These are phyloP conservation scores for Pterocarpus macrocarpus DNA, from an alignment of 306 rosid genomes.

Conservation along the genomic window DNA sequence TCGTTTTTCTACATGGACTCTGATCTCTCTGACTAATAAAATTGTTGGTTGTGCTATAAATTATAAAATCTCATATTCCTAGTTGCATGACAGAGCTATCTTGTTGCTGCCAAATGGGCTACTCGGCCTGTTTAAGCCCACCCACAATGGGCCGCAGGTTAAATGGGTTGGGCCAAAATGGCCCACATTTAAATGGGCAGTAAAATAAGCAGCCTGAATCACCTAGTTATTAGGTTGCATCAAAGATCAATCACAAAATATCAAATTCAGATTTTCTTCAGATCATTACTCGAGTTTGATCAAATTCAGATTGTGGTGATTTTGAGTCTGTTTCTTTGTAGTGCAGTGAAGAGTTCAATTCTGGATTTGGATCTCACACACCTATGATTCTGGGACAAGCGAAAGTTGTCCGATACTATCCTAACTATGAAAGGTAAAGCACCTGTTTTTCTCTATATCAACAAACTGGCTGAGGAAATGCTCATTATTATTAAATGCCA, in stretches of 20 bases:
- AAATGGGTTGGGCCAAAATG: conserved; percentile 16
- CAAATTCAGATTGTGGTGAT: conserved; percentile 42
- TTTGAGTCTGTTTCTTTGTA: conserved; percentile 43
- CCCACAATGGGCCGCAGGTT: neutral
- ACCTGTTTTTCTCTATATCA: conserved; percentile 20
- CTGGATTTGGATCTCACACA: conserved; percentile 98
- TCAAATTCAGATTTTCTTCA: neutral
- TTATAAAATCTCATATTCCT: conserved; percentile 2
- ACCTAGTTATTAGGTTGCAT: neutral
- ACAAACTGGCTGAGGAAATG: conserved; percentile 31
- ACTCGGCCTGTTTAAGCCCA: neutral
- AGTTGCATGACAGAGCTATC: conserved; percentile 1
- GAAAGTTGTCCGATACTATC: conserved; percentile 87
- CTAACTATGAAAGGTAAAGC: conserved; percentile 82
- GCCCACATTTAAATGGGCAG: neutral
- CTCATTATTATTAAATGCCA: conserved; percentile 51
- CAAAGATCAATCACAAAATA: neutral
- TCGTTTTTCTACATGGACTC: conserved; percentile 21
- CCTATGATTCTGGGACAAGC: conserved; percentile 98
- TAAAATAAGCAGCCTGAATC: conserved; percentile 1
- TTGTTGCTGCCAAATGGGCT: neutral
- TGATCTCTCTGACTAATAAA: conserved; percentile 5
- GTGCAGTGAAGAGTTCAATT: conserved; percentile 83
- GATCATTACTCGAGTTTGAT: conserved; percentile 19
- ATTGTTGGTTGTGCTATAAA: neutral